Evolutionary conservation across 1,284 basidiomycete genomes (phyloP), one percentile per base, ranked within the genome.

Genomic region (Lignosus rhinocerotis): DNA sequence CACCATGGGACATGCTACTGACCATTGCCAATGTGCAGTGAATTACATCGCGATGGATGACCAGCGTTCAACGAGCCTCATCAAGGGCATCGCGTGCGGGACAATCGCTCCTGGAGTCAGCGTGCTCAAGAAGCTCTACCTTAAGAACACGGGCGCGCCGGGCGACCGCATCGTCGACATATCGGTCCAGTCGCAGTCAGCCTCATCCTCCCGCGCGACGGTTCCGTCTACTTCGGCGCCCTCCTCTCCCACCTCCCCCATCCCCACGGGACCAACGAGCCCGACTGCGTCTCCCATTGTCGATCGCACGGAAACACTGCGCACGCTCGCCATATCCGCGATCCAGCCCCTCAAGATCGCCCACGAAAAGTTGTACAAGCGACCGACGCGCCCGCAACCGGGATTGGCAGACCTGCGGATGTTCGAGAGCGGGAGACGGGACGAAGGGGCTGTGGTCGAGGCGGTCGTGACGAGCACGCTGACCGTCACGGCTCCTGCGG

Each of bases 161-260:
- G 90, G 89, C 3, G 83, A 88, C 50, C 79, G 90, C 33, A 78
- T 82, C 46, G 72, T 94, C 47, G 92, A 94, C 68, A 78, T 93
- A 31, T 93, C 91, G 1, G 75, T 92, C 43, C 89, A 88, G 58
- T 88, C 90, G 14, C 74, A 76, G 16, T 14, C 41, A 1, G 0
- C 33, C 10, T 9, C 34, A 56, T 32, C 46, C 17, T 11, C 60
- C 53, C 32, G 55, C 19, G 60, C 69, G 8, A 53, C 58, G 5
- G 66, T 65, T 38, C 71, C 71, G 3, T 38, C 58, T 2, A 56
- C 69, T 9, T 65, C 70, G 0, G 32, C 51, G 7, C 64, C 55
- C 42, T 19, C 39, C 30, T 42, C 39, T 4, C 50, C 50, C 39
- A 51, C 38, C 0, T 43, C 50, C 1, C 50, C 50, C 25, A 41